Evolutionary conservation across 2,329 filamentous ascomycete genomes (phyloP).

Genomic region (Neonectria sp.): DNA sequence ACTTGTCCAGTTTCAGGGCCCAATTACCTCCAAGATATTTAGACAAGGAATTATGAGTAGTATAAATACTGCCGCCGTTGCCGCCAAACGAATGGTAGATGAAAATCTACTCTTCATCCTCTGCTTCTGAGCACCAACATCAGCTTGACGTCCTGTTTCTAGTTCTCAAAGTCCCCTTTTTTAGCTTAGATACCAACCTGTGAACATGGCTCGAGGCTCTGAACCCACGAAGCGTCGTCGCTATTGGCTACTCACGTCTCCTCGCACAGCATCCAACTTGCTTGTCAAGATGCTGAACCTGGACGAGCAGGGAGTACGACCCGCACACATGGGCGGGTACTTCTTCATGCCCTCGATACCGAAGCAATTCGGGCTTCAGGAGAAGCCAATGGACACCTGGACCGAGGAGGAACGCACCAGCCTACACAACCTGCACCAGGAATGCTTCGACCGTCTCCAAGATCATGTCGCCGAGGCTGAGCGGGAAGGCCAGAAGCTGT

Average conservation of each 20-base stretch:
- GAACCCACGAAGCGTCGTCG: constrained; percentile 18
- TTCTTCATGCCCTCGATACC: constrained; percentile 33
- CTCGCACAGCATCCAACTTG: constrained; percentile 40
- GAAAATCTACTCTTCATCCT: neutral
- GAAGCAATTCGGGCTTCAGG: constrained; percentile 15
- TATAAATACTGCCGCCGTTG: neutral
- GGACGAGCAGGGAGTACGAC: constrained; percentile 35
- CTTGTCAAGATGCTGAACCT: constrained; percentile 41
- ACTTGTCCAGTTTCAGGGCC: neutral
- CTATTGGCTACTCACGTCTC: constrained; percentile 38
- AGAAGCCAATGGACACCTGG: constrained; percentile 32
- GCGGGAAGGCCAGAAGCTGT: constrained; percentile 28
- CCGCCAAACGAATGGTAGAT: neutral
- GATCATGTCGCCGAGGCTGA: constrained; percentile 33
- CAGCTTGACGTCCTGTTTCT: too few species aligned
- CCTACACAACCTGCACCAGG: neutral
- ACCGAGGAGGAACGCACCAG: constrained; percentile 28
- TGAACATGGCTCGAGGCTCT: constrained; percentile 31
- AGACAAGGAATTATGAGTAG: too few species aligned
- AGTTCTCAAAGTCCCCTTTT: neutral
- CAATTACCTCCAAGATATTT: too few species aligned
- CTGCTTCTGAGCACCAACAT: neutral
- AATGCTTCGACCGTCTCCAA: constrained; percentile 33
- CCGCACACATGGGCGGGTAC: constrained; percentile 33
- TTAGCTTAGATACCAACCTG: too few species aligned